Evolutionary conservation across 2,329 filamentous ascomycete species (phyloP).

Genomic region (Fusarium buharicum): DNA sequence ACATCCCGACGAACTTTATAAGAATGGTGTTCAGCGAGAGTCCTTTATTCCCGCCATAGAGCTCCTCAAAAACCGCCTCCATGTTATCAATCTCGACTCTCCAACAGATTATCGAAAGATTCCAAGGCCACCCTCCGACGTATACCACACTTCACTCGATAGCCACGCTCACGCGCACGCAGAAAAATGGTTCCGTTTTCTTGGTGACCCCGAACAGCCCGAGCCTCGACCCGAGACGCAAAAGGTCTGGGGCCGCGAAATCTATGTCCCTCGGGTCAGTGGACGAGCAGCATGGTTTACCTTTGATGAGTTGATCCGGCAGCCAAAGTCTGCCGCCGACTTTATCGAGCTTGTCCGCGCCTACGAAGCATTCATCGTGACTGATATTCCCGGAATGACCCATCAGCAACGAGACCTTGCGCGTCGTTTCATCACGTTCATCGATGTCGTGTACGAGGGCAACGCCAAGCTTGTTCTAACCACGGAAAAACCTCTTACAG

Average conservation of each 20-base stretch:
- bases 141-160: constrained; percentile 92
- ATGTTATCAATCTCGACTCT: constrained; percentile 94
- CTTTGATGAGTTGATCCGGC: constrained; percentile 90
- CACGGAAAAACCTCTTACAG: constrained; percentile 82
- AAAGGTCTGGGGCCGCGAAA: constrained; percentile 91
- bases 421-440: constrained; percentile 94
- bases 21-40: constrained; percentile 95
- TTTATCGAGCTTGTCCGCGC: constrained; percentile 90
- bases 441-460: constrained; percentile 93
- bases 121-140: constrained; percentile 87
- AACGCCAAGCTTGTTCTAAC: constrained; percentile 96
- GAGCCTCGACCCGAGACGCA: constrained; percentile 81
- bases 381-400: constrained; percentile 92
- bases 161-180: constrained; percentile 80
- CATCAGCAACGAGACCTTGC: constrained; percentile 86
- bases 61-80: constrained; percentile 83
- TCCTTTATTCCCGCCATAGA: constrained; percentile 96
- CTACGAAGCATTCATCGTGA: constrained; percentile 93
- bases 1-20: constrained; percentile 96
- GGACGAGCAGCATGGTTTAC: constrained; percentile 90
- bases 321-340: constrained; percentile 90
- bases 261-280: constrained; percentile 86
- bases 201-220: constrained; percentile 84
- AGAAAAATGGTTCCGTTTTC: constrained; percentile 94
- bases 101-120: constrained; percentile 98